Base-by-base conservation (phyloP, 306 rosid species). In the Dicorynia guianensis region DNA sequence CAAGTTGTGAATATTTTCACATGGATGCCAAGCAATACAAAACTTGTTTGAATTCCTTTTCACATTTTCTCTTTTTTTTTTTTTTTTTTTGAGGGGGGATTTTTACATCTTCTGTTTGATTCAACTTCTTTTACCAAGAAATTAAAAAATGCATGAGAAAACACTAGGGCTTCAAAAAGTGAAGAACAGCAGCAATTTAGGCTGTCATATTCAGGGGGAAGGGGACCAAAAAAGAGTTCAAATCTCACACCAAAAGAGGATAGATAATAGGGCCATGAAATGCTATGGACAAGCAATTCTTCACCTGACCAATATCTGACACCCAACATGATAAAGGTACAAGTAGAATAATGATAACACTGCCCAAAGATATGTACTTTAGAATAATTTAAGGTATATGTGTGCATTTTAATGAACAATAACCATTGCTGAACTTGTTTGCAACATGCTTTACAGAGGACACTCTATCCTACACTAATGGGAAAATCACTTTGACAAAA, bases 31-130 rank as follows among this genome's bases (percentile, higher is more conserved):
- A 11, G 50, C n/a, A 46, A 67, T 49, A 56, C 42, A 55, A 13
- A 64, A 8, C 9, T 63, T 42, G 7, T 15, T 11, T 53, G 44
- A 33, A 42, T 76, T 43, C 59, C 61, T 50, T 14, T 4, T 63
- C 35, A 19, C 43, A 63, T 50, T 48, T 63, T 74, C 54, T 5
- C 15, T 19, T 74, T n/a, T n/a, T n/a, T 42, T 63, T 50, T 74
- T 71, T n/a, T n/a, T n/a, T n/a, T n/a, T n/a, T n/a, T n/a, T n/a
- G n/a, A n/a, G n/a, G n/a, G n/a, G n/a, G n/a, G n/a, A n/a, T 50
- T 14, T 4, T 63, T 47, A 19, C 43, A 63, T 50, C 35, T 63
- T 74, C 54, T 5, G 30, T 19, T 74, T n/a, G 40, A 52, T 14
- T 44, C 71, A 74, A 38, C 18, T 11, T 61, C 10, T 35, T 49